Base-by-base conservation (phyloP, 192 early-diverging fungal species). In the Podila epicladia region DNA sequence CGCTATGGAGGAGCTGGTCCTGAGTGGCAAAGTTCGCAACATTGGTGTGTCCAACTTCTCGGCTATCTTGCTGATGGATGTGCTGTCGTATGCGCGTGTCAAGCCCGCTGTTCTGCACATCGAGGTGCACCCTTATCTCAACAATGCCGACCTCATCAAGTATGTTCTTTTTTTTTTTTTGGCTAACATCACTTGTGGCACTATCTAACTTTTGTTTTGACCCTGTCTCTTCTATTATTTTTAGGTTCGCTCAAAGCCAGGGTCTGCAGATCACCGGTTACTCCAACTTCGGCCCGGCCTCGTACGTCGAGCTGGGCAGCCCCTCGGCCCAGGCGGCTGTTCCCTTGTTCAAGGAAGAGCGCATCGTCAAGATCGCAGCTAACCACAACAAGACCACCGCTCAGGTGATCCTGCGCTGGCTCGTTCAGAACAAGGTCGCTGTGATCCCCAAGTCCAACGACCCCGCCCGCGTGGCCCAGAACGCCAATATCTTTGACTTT, bases 31-130 rank as follows among this genome's bases (percentile, higher is more conserved):
- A 60, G 85, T 85, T 41, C 80, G 78, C 55, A 69, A 75, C 62
- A 91, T 91, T 78, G 95, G 95, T 64, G 85, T 95, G 20, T 92
- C 91, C 69, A 96, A 96, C 85, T 91, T 90, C 51, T 64, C 76
- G 61, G 79, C 86, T 28, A 29, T 70, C 62, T 62, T 85, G 60
- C 73, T 92, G 60, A 80, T 90, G 84, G 85, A 92, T 41, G 48
- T 95, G 15, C 64, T 94, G 33, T 84, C 79, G 0, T 85, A 86
- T 62, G 86, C 87, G 50, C 73, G 82, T 35, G 86, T 93, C 69
- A 88, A 87, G 69, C 94, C 94, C 55, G 87, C 87, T 12, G 91
- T 92, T 62, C 80, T 91, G 61, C 94, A 96, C 85, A 82, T 95
- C 38, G 94, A 95, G 75, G 71, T 91, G 17, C 92, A 93, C 76